phyloP scores from a whole-genome alignment of 371 early-diverging fungal species.

The Mucor saturninus region DNA sequence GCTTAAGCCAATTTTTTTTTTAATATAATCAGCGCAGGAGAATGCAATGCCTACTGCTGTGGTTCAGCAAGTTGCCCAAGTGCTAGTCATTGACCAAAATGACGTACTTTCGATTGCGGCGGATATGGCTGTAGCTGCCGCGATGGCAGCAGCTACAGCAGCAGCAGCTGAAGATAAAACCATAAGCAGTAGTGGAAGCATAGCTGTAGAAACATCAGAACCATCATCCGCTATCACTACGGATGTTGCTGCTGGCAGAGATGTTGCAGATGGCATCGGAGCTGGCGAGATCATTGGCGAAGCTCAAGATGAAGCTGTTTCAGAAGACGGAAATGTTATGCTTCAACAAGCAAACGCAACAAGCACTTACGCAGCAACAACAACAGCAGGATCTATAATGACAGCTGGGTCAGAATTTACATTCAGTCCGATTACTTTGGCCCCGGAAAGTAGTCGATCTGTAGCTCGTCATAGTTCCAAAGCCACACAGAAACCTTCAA shows the following conservation, averaged over 20 bases:
- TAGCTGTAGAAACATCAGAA: no score
- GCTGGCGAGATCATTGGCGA: no score
- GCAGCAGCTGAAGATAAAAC: no score
- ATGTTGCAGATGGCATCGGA: no score
- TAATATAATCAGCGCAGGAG: neutral
- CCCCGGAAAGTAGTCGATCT: constrained; percentile 36
- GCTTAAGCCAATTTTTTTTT: neutral
- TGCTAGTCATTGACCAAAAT: neutral
- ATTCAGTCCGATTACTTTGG: constrained; percentile 40
- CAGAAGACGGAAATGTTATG: neutral
- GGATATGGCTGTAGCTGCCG: neutral
- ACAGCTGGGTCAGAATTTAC: constrained; percentile 10
- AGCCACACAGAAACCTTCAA: neutral
- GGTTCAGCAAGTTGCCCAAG: neutral
- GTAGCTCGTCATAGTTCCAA: neutral
- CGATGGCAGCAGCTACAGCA: neutral
- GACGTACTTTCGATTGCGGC: constrained; percentile 3
- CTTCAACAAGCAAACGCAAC: neutral
- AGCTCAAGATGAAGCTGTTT: no score
- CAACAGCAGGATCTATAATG: neutral
- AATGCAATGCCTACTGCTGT: neutral
- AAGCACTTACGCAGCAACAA: neutral
- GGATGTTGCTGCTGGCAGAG: no score
- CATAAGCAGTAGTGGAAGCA: no score
- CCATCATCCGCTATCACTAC: no score